phyloP scores from a whole-genome alignment of 1,139 yeast species.

The Lodderomyces metapsilosis region DNA sequence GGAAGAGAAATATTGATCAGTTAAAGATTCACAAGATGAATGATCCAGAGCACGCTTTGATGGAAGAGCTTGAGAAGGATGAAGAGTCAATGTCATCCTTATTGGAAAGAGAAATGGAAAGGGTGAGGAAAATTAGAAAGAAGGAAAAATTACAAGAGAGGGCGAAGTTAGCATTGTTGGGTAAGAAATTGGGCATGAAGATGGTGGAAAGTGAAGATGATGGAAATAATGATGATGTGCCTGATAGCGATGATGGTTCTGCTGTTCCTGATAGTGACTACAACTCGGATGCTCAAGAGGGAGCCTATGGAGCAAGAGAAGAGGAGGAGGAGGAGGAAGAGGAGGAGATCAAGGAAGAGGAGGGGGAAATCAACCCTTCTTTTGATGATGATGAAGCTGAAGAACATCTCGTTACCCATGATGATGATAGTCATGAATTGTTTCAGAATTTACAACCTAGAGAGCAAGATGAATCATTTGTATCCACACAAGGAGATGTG shows the following conservation, averaged over 20 bases:
- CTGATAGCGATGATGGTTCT: constrained; percentile 16
- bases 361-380: neutral
- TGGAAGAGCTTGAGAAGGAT: constrained; percentile 39
- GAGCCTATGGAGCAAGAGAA: constrained; percentile 10
- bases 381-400: constrained; percentile 8
- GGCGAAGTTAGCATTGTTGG: constrained; percentile 33
- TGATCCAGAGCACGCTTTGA: constrained; percentile 30
- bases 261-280: constrained; percentile 21
- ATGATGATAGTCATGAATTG: constrained; percentile 16
- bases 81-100: constrained; percentile 48
- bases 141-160: constrained; percentile 46
- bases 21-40: constrained; percentile 24
- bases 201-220: constrained; percentile 13
- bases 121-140: constrained; percentile 50
- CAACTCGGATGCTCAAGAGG: constrained; percentile 18
- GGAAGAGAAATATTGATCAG: constrained; percentile 37
- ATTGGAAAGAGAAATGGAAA: constrained; percentile 61
- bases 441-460: constrained; percentile 35
- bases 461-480: constrained; percentile 7
- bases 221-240: constrained; percentile 16
- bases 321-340: neutral
- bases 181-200: constrained; percentile 18
- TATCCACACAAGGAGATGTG: constrained; percentile 7
- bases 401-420: constrained; percentile 2
- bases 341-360: constrained; percentile 4